phyloP scores from a whole-genome alignment of 2,329 filamentous ascomycete genomes.

The Stagonosporopsis vannaccii region DNA sequence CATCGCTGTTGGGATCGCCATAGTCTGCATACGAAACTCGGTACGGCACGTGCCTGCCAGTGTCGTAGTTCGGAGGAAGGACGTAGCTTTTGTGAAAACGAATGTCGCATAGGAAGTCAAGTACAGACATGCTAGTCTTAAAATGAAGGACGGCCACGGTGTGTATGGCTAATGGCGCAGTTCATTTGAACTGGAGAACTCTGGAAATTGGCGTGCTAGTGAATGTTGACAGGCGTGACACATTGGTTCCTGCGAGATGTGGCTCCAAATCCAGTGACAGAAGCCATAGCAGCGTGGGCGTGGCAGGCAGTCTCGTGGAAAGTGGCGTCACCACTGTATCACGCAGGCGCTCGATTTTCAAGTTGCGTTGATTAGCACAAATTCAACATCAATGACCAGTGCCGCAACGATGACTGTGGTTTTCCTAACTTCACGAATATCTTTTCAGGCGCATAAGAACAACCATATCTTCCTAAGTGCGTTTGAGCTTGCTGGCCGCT shows the following conservation, averaged over 20 bases:
- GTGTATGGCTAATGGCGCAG: neutral
- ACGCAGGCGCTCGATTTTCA: neutral
- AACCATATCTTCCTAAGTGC: too few relatives aligned
- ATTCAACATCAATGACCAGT: neutral
- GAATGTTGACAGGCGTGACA: neutral
- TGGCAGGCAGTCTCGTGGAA: neutral
- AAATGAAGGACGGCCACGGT: neutral
- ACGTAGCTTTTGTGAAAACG: conserved; percentile 37
- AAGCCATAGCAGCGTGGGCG: neutral
- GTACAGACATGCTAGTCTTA: conserved; percentile 22
- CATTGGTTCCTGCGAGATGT: neutral
- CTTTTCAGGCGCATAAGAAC: neutral
- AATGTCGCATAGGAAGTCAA: conserved; percentile 41
- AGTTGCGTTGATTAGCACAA: too few relatives aligned
- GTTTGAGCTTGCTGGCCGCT: neutral
- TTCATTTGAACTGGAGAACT: neutral
- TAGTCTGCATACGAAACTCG: conserved; percentile 42
- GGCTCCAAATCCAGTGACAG: neutral
- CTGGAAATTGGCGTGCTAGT: neutral
- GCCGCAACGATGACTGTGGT: too few relatives aligned
- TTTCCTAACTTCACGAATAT: neutral
- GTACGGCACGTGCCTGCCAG: conserved; percentile 25
- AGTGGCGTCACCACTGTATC: neutral
- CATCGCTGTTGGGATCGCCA: conserved; percentile 36
- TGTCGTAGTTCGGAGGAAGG: conserved; percentile 32